These are phyloP conservation scores for Kregervanrija fluxuum DNA, from an alignment of 805 yeast genomes.

Conservation along the genomic window DNA sequence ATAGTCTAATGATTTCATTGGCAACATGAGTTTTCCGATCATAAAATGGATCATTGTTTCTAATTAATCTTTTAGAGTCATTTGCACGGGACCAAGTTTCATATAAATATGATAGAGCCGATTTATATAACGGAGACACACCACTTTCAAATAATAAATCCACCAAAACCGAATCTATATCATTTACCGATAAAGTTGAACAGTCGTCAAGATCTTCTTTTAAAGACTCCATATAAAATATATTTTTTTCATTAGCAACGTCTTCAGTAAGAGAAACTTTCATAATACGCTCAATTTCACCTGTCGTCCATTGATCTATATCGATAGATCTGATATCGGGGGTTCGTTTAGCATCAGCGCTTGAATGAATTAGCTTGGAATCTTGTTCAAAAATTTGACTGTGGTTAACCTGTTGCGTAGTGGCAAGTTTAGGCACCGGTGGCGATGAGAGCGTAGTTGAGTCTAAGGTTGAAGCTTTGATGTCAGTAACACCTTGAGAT, in stretches of 20 bases:
- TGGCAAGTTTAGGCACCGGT: too few species aligned
- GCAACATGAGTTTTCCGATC: conserved; percentile 33
- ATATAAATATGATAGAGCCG: conserved; percentile 42
- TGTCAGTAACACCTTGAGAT: neutral
- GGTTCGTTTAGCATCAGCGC: neutral
- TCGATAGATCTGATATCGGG: conserved; percentile 8
- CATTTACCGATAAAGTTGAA: conserved; percentile 21
- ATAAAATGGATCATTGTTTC: conserved; percentile 33
- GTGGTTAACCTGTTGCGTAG: too few species aligned
- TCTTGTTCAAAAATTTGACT: too few species aligned
- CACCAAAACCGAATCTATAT: conserved; percentile 45
- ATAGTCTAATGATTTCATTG: conserved; percentile 40
- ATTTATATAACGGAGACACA: conserved; percentile 20
- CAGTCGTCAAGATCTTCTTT: conserved; percentile 15
- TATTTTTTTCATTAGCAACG: conserved; percentile 13
- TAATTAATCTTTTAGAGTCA: conserved; percentile 35
- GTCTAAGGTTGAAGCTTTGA: neutral
- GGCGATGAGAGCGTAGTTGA: too few species aligned
- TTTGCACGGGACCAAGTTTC: conserved; percentile 37
- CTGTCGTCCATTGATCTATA: conserved; percentile 35
- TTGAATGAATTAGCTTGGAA: too few species aligned
- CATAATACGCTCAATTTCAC: conserved; percentile 31
- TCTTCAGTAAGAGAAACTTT: conserved; percentile 26
- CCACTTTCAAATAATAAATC: conserved; percentile 53
- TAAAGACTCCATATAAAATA: conserved; percentile 18